Evolutionary conservation across 2,329 filamentous ascomycete genomes (phyloP).

Genomic region (Phyllosticta citrichinensis): DNA sequence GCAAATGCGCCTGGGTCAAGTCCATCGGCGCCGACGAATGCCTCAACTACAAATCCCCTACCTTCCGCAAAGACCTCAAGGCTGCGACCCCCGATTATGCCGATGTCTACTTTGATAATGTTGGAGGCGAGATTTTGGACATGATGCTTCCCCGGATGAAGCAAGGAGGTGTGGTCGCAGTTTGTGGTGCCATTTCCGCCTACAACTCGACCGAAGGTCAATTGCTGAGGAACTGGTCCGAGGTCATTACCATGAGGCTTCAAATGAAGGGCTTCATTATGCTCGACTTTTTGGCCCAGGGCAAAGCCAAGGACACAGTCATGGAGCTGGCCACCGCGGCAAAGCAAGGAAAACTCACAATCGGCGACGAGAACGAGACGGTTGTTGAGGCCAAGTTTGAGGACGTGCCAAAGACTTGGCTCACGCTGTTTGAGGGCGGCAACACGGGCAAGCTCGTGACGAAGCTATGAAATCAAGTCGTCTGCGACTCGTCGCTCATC

Average conservation of each 20-base stretch:
- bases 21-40: conserved; percentile 43
- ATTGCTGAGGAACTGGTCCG: conserved; percentile 33
- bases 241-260: conserved; percentile 32
- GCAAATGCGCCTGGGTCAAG: conserved; percentile 44
- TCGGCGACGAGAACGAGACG: conserved; percentile 37
- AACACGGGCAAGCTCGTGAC: conserved; percentile 41
- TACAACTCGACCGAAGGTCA: conserved; percentile 28
- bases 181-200: conserved; percentile 34
- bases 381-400: conserved; percentile 39
- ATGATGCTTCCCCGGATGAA: conserved; percentile 35
- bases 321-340: conserved; percentile 3
- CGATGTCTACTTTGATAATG: conserved; percentile 44
- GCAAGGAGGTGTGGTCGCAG: conserved; percentile 31
- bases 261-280: conserved; percentile 53
- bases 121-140: conserved; percentile 40
- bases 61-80: conserved; percentile 38
- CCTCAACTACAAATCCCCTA: conserved; percentile 43
- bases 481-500: too few species aligned
- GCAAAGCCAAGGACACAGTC: conserved; percentile 6
- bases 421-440: conserved; percentile 36
- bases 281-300: conserved; percentile 43
- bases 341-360: conserved; percentile 37
- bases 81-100: conserved; percentile 40
- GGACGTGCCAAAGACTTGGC: conserved; percentile 40
- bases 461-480: conserved; percentile 15